Evolutionary conservation across 495 filamentous ascomycete species (phyloP).

Genomic region (Rostrohypoxylon terebratum): DNA sequence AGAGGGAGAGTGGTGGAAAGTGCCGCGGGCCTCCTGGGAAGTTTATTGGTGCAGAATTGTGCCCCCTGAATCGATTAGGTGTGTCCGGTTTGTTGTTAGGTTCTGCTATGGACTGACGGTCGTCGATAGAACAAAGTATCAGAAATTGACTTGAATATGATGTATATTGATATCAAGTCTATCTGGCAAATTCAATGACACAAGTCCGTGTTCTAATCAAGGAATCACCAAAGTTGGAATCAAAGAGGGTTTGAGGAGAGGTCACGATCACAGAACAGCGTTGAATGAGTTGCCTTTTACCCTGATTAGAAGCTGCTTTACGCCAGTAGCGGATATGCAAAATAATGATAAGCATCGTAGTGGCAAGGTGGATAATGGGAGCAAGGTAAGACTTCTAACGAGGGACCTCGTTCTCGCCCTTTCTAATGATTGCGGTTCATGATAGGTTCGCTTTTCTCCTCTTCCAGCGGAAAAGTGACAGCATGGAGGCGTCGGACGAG

Average conservation of each 20-base stretch:
- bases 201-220: neutral
- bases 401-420: neutral
- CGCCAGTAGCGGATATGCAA: slow-evolving; percentile 4
- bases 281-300: neutral
- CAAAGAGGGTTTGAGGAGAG: neutral
- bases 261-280: neutral
- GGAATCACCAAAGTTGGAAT: neutral
- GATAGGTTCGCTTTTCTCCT: slow-evolving; percentile 8
- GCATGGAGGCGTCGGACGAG: slow-evolving; percentile 15
- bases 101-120: neutral
- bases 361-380: neutral
- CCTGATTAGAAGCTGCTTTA: neutral
- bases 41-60: slow-evolving; percentile 4
- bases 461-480: slow-evolving; percentile 7
- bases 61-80: neutral
- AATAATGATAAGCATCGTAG: slow-evolving; percentile 3
- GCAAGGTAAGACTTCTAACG: neutral
- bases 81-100: neutral
- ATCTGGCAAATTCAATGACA: neutral
- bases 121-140: neutral
- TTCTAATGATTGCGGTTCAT: neutral
- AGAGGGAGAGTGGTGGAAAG: neutral
- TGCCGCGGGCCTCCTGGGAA: neutral
- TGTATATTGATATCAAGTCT: neutral
- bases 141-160: neutral